Evolutionary conservation across 2,329 filamentous ascomycete species (phyloP), one percentile per base, ranked within the genome.

Genomic region (Cladorrhinum sp.): DNA sequence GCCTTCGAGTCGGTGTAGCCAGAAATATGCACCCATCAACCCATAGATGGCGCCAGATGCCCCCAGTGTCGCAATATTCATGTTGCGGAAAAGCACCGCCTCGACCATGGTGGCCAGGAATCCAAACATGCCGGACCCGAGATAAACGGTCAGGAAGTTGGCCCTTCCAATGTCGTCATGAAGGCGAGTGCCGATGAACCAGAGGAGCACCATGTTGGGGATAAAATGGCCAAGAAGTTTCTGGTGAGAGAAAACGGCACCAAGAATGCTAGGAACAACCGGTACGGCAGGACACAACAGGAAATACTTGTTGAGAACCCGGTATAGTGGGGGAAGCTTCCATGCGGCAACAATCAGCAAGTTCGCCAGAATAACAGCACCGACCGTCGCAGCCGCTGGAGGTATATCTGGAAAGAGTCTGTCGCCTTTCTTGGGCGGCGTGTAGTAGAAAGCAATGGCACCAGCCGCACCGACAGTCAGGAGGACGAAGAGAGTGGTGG

Each of bases 91-190:
- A 57, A 82, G 70, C 52, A 82, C 80, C 60, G 82, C 77, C 52
- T 74, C 73, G 26, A 76, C 68, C 61, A 92, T 75, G 50, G 83
- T 85, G n/a, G 79, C 76, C 62, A 87, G 80, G 62, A 84, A 85
- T 8, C 83, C 85, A 1, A 85, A 49, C 1, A 80, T 77, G 57
- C 87, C 88, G 6, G 81, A 80, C 7, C 80, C 76, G 30, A 89
- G 65, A 72, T 88, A 91, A 30, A 90, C 75, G n/a, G 86, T 82
- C 20, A 92, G 75, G 74, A 92, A 91, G 59, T 83, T 80, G 14
- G 82, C 87, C 10, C 89, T 81, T 10, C 87, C 89, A 24, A 91
- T 76, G 66, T 91, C 87, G 63, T 91, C 86, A 73, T 91, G 87
- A 33, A 91, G 77, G 1, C 81, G 78, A 9, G 82, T 82, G 23